Percentiles rank a stretch among this genome's conserved stretches.
These are phyloP conservation scores for Exidia glandulosa DNA, from an alignment of 768 basidiomycete species.

Conservation along the genomic window DNA sequence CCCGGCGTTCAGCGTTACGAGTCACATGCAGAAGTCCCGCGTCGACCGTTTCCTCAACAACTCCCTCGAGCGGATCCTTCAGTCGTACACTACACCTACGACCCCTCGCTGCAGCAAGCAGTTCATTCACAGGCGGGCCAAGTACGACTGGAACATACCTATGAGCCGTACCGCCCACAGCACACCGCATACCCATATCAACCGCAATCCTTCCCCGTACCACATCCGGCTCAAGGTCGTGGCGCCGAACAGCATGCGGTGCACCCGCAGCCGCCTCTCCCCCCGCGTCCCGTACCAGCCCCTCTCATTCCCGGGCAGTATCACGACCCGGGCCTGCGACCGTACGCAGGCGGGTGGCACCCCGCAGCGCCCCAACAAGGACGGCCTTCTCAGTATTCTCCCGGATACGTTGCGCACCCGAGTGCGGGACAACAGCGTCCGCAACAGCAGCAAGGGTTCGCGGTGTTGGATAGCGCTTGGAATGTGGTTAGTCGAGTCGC, in stretches of 20 bases:
- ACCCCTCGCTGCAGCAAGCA: neutral
- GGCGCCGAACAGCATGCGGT: neutral
- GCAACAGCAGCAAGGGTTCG: constrained; percentile 3
- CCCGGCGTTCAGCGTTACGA: neutral
- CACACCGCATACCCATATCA: neutral
- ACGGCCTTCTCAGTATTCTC: constrained; percentile 2
- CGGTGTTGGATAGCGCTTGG: constrained; percentile 31
- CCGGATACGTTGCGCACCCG: constrained; percentile 6
- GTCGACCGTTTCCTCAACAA: neutral
- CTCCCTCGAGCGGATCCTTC: neutral
- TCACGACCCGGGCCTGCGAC: constrained; percentile 2
- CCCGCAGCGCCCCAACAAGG: neutral
- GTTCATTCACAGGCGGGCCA: neutral
- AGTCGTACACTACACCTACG: neutral
- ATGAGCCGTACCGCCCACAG: neutral
- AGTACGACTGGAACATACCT: neutral
- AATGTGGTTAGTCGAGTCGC: constrained; percentile 46
- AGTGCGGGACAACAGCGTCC: constrained; percentile 3
- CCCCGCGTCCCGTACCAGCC: constrained; percentile 8
- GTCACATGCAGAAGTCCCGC: neutral
- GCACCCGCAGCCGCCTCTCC: neutral
- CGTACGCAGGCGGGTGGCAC: neutral
- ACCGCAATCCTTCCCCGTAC: neutral
- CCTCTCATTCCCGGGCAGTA: constrained; percentile 6
- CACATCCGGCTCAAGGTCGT: neutral